phyloP scores from a whole-genome alignment of 768 basidiomycete species.

The Pleurotus platypus region DNA sequence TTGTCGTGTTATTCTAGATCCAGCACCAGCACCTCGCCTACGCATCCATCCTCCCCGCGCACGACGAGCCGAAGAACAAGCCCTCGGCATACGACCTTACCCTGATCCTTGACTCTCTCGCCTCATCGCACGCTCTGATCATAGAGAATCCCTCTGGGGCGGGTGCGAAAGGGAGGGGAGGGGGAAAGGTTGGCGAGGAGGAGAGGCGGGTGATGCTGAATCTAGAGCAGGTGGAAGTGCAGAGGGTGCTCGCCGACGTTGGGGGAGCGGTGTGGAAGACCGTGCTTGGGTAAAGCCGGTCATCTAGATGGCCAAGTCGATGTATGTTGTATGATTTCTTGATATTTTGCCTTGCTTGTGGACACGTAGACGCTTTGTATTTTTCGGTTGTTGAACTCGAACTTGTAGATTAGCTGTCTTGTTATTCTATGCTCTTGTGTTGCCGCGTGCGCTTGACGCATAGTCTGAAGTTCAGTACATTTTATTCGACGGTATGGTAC shows the following conservation, averaged over 20 bases:
- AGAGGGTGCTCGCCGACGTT: slow-evolving; percentile 78
- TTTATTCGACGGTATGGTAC: too few relatives aligned
- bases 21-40: slow-evolving; percentile 75
- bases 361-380: too few relatives aligned
- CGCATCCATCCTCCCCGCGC: slow-evolving; percentile 55
- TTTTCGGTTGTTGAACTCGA: too few relatives aligned
- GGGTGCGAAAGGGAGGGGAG: slow-evolving; percentile 48
- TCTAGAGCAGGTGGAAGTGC: slow-evolving; percentile 80
- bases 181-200: slow-evolving; percentile 51
- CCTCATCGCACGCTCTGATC: slow-evolving; percentile 73
- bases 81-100: slow-evolving; percentile 62
- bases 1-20: slow-evolving; percentile 38
- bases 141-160: slow-evolving; percentile 58
- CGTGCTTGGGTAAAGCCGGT: slow-evolving; percentile 21
- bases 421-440: too few relatives aligned
- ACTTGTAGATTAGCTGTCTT: too few relatives aligned
- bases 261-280: slow-evolving; percentile 71
- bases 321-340: too few relatives aligned
- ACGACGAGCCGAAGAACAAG: slow-evolving; percentile 52
- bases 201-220: slow-evolving; percentile 80
- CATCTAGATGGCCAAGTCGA: too few relatives aligned
- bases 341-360: too few relatives aligned
- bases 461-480: too few relatives aligned
- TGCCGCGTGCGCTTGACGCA: too few relatives aligned
- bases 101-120: slow-evolving; percentile 70